Base-by-base conservation (phyloP, 106 monocot genomes). In the Xerophyta viscosa region DNA sequence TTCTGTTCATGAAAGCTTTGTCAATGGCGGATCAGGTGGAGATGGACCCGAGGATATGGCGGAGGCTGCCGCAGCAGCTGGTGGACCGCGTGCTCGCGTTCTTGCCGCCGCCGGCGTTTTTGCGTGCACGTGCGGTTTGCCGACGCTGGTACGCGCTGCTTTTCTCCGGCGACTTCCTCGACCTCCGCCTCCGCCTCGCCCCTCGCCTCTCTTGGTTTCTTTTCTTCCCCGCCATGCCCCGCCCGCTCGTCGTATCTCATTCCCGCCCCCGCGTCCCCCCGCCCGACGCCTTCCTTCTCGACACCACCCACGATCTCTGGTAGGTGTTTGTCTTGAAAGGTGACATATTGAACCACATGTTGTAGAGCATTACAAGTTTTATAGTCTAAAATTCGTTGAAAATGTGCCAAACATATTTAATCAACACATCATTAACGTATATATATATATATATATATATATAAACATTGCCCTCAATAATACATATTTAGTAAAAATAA, bases 71-170 rank as follows among this genome's bases (percentile, higher is more conserved):
- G 1, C 77, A 70, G 29, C 27, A 51, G 3, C 77, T 87, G 18
- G 29, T 87, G 20, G 87, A 87, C 44, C 73, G 87, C 15, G 48
- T 87, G 14, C 74, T 87, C 18, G 73, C 64, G 27, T 81, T 81
- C 64, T 81, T 87, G 5, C 74, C 87, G 0, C 64, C 68, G 2
- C 52, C 74, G 4, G 66, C 73, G 37, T 81, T 87, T 77, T 75
- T 81, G 70, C 81, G 87, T 20, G 31, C 58, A 59, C 73, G 81
- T 23, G 7, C 64, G 48, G 74, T 82, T 54, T 87, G 77, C 68
- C 65, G 65, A 21, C 73, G 81, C 39, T 75, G 62, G 59, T 79
- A 72, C 60, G 5, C 77, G 28, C 77, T 87, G 52, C 67, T 82
- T 65, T 87, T 71, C 68, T 82, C 77, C 60, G 52, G 64, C 60